Evolutionary conservation across 2,329 filamentous ascomycete genomes (phyloP).

Genomic region (Malbranchea zuffiana): DNA sequence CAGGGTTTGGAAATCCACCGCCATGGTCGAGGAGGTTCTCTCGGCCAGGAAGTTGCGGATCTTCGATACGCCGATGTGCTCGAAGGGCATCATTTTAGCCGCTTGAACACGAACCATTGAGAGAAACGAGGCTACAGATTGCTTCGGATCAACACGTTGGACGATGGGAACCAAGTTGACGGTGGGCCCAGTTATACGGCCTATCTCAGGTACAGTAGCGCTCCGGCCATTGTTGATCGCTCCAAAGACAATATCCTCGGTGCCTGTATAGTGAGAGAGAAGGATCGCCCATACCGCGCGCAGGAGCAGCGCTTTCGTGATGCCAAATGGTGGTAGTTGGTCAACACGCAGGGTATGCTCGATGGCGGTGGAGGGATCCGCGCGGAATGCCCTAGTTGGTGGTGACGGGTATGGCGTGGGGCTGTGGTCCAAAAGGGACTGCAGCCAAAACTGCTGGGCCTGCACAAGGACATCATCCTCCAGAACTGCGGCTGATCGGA

Average conservation of each 20-base stretch:
- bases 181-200: slow-evolving; percentile 34
- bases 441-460: too few relatives aligned
- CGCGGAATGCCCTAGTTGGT: too few relatives aligned
- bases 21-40: background rate
- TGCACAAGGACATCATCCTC: too few relatives aligned
- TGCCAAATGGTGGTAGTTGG: too few relatives aligned
- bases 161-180: slow-evolving; percentile 35
- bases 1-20: too few relatives aligned
- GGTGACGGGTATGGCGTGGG: too few relatives aligned
- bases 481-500: too few relatives aligned
- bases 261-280: slow-evolving; percentile 9
- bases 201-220: slow-evolving; percentile 27
- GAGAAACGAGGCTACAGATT: background rate
- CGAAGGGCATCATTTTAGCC: slow-evolving; percentile 1
- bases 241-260: slow-evolving; percentile 32
- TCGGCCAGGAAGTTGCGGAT: background rate
- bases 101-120: background rate
- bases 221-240: slow-evolving; percentile 35
- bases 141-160: too few relatives aligned
- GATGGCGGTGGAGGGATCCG: too few relatives aligned
- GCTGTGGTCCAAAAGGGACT: too few relatives aligned
- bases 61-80: background rate
- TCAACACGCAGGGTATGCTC: too few relatives aligned
- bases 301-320: background rate
- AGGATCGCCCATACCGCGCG: background rate